phyloP scores from a whole-genome alignment of 331 rosid species.

The Saraca asoca region DNA sequence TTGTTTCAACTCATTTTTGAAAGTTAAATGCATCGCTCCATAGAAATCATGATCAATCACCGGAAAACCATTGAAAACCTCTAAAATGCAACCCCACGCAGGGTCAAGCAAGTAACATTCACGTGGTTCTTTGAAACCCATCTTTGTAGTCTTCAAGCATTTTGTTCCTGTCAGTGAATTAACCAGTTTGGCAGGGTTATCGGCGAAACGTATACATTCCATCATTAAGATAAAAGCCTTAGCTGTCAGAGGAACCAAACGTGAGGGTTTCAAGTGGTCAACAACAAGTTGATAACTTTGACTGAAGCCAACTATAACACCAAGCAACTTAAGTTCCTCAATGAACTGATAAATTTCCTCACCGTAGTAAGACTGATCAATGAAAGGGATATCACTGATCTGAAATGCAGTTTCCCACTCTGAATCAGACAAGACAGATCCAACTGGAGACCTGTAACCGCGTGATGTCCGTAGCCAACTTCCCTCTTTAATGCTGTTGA shows the following conservation, averaged over 20 bases:
- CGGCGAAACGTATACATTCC: slow-evolving; percentile 29
- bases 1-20: slow-evolving; percentile 40
- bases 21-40: slow-evolving; percentile 32
- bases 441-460: slow-evolving; percentile 62
- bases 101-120: slow-evolving; percentile 53
- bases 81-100: slow-evolving; percentile 58
- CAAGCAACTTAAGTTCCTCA: slow-evolving; percentile 62
- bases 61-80: slow-evolving; percentile 48
- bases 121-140: slow-evolving; percentile 54
- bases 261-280: slow-evolving; percentile 50
- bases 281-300: slow-evolving; percentile 41
- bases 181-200: slow-evolving; percentile 25
- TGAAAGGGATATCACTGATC: slow-evolving; percentile 63
- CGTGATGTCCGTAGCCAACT: slow-evolving; percentile 62
- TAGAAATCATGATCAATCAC: slow-evolving; percentile 53
- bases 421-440: slow-evolving; percentile 53
- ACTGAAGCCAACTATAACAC: slow-evolving; percentile 50
- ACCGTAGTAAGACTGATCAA: slow-evolving; percentile 55
- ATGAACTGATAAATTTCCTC: slow-evolving; percentile 44
- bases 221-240: slow-evolving; percentile 55
- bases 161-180: slow-evolving; percentile 30
- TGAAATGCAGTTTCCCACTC: slow-evolving; percentile 60
- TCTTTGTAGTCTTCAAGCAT: slow-evolving; percentile 55
- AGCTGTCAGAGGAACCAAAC: slow-evolving; percentile 39
- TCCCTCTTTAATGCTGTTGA: slow-evolving; percentile 38